Evolutionary conservation across 768 basidiomycete genomes (phyloP).

Genomic region (Trametes meyenii): DNA sequence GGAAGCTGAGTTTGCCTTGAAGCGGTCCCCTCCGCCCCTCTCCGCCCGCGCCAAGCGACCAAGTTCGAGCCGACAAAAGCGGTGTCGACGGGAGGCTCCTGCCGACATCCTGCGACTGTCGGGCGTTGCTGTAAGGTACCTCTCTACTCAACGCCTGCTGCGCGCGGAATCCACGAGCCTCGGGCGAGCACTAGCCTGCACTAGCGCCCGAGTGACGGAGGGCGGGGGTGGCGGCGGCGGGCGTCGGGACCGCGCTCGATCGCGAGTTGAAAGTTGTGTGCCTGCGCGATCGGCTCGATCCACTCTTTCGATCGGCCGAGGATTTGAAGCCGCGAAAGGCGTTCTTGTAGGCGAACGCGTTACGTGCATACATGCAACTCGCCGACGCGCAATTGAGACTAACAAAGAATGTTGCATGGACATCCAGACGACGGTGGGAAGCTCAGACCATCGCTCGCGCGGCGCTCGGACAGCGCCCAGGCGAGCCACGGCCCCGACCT

Average conservation of each 20-base stretch:
- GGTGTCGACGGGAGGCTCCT: neutral
- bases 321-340: neutral
- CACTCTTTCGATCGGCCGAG: constrained; percentile 1
- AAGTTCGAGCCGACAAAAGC: constrained; percentile 12
- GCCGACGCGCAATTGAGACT: neutral
- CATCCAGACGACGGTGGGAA: too few species aligned
- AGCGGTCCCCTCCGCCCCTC: too few species aligned
- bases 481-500: too few species aligned
- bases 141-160: too few species aligned
- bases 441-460: too few species aligned
- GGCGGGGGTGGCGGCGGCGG: neutral
- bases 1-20: constrained; percentile 17
- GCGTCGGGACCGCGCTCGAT: neutral
- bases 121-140: too few species aligned
- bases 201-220: too few species aligned
- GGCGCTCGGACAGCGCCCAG: too few species aligned
- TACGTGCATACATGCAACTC: neutral
- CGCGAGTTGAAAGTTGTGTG: neutral
- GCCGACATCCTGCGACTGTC: too few species aligned
- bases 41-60: neutral
- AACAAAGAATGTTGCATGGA: too few species aligned
- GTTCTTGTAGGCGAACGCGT: neutral
- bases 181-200: too few species aligned
- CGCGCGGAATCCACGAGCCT: too few species aligned
- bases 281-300: constrained; percentile 4